These are phyloP conservation scores for Lachancea lanzarotensis DNA, from an alignment of 805 yeast species.

Conservation along the genomic window DNA sequence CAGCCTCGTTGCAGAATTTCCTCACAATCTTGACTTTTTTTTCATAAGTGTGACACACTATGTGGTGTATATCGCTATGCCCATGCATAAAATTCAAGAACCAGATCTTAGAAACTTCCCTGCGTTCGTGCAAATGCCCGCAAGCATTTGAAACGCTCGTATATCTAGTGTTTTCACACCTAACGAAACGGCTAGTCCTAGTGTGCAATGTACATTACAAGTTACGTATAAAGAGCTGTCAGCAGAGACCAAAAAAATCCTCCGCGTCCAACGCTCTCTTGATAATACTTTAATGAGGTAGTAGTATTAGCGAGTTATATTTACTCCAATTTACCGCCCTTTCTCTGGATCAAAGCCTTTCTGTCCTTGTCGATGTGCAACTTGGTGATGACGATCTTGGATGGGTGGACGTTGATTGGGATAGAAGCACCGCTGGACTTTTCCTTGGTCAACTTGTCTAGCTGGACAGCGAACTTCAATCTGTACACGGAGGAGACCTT, in stretches of 20 bases:
- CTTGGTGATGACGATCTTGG: conserved; percentile 98
- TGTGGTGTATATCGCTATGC: too few relatives aligned
- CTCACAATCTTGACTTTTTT: too few relatives aligned
- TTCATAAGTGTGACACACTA: too few relatives aligned
- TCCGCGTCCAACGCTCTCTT: background rate
- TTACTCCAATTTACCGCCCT: conserved; percentile 96
- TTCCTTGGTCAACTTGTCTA: conserved; percentile 95
- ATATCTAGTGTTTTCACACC: background rate
- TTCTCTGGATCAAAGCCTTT: conserved; percentile 94
- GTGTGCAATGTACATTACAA: conserved; percentile 11
- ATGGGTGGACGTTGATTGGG: conserved; percentile 96
- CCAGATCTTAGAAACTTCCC: too few relatives aligned
- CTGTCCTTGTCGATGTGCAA: conserved; percentile 98
- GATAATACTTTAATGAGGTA: background rate
- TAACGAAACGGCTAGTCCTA: background rate
- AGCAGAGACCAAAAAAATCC: conserved; percentile 2
- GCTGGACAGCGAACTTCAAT: conserved; percentile 93
- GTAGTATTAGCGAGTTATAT: conserved; percentile 16
- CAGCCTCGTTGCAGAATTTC: too few relatives aligned
- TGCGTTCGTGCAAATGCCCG: background rate
- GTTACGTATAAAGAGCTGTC: conserved; percentile 10
- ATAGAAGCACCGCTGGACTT: conserved; percentile 97
- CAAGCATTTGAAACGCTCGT: background rate
- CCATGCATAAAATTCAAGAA: too few relatives aligned
- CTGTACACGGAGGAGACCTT: conserved; percentile 97